A percentile compares a stretch with the other conserved stretches of the same genome.
Conservation (phyloP, 257 asterid genomes). For the Fraxinus cuspidata region DNA sequence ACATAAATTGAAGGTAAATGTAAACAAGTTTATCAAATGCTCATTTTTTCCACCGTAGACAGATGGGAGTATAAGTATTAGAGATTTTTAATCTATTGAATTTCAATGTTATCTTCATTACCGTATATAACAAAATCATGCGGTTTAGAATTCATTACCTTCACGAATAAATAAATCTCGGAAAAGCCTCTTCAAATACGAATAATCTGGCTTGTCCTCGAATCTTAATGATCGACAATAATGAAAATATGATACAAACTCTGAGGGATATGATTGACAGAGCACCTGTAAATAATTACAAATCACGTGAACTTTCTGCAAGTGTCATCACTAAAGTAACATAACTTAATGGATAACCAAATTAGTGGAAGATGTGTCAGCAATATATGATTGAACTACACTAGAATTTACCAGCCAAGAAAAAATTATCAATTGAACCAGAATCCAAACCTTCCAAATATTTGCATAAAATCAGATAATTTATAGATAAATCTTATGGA, state of each 20-base stretch:
- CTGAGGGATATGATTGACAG: conserved; percentile 84
- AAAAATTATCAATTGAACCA: background rate
- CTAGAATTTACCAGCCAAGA: no score
- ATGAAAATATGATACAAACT: conserved; percentile 86
- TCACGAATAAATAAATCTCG: conserved; percentile 85
- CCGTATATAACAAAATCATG: background rate
- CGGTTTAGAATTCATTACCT: conserved; percentile 44
- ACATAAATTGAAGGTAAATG: background rate
- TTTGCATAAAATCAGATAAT: background rate
- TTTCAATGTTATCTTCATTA: background rate
- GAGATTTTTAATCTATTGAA: background rate
- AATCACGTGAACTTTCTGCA: conserved; percentile 8
- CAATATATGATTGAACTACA: background rate
- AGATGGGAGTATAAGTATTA: background rate
- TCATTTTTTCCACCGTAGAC: background rate
- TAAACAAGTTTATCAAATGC: background rate
- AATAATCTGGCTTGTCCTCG: conserved; percentile 93
- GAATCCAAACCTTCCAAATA: conserved; percentile 13
- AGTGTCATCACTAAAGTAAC: conserved; percentile 12
- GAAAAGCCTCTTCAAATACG: conserved; percentile 90
- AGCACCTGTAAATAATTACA: conserved; percentile 52
- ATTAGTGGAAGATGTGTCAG: background rate
- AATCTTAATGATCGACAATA: conserved; percentile 87
- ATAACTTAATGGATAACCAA: conserved; percentile 11
- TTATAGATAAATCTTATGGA: background rate